A percentile compares a stretch with the other conserved stretches of the same genome.
Evolutionary conservation across 208 protist species (phyloP).

Genomic region (Leishmania aethiopica): DNA sequence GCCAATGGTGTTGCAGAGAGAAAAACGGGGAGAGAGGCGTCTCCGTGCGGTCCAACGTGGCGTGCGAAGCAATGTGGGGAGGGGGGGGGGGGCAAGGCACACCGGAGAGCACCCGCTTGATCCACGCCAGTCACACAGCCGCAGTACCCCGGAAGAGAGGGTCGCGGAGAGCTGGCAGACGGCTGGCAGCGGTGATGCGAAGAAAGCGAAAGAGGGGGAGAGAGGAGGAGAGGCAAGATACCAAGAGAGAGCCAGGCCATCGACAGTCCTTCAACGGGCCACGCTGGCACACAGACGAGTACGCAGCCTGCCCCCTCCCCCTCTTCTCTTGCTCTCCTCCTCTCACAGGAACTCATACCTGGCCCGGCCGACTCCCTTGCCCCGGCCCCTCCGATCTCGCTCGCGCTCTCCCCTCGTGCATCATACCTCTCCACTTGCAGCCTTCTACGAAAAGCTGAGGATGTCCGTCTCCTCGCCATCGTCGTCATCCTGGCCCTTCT

Average conservation of each 20-base stretch:
- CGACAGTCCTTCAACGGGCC: not conserved
- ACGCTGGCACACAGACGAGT: not conserved
- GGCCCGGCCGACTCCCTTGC: not conserved
- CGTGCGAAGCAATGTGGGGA: not conserved
- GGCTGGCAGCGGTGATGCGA: not conserved
- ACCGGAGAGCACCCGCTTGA: not conserved
- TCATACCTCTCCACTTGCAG: not conserved
- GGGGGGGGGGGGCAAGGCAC: not conserved
- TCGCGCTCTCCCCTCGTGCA: not conserved
- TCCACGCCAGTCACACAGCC: not conserved
- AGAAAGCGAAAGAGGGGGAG: constrained; percentile 1
- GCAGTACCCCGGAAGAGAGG: not conserved
- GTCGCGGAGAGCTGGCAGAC: not conserved
- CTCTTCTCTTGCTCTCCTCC: too few relatives aligned
- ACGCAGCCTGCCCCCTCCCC: not conserved
- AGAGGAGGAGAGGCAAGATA: constrained; percentile 1
- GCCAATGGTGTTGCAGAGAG: not conserved
- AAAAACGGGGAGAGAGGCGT: not conserved
- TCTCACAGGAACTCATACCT: not conserved
- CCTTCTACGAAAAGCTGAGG: not conserved
- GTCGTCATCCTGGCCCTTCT: not conserved
- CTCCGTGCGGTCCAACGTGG: not conserved
- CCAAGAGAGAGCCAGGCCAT: not conserved
- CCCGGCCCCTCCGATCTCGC: not conserved
- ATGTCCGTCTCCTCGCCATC: constrained; percentile 14